Evolutionary conservation across 2,329 filamentous ascomycete genomes (phyloP).

Genomic region (Exophiala viscosa): DNA sequence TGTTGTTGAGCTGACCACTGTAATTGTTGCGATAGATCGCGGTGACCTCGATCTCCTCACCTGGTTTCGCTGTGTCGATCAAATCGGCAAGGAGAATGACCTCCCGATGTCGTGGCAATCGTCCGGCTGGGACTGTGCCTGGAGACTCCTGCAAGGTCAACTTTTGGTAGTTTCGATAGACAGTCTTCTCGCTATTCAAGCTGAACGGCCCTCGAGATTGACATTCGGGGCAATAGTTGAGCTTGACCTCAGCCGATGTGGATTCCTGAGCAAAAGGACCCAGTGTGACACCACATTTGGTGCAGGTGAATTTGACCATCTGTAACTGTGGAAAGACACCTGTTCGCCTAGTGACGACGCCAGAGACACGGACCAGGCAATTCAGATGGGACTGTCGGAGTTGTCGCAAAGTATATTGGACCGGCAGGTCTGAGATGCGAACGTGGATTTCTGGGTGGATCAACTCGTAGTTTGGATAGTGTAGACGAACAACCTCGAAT

Average conservation of each 20-base stretch:
- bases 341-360: constrained; percentile 88
- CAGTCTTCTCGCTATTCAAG: constrained; percentile 93
- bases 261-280: constrained; percentile 98
- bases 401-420: constrained; percentile 92
- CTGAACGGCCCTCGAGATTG: constrained; percentile 93
- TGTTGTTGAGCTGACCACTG: constrained; percentile 94
- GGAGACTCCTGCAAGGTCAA: constrained; percentile 95
- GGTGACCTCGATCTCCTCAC: constrained; percentile 95
- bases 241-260: constrained; percentile 82
- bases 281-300: constrained; percentile 84
- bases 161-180: constrained; percentile 98
- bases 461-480: constrained; percentile 95
- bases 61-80: constrained; percentile 93
- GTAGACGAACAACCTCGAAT: constrained; percentile 90
- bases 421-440: constrained; percentile 88
- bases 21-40: constrained; percentile 98
- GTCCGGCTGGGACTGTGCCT: constrained; percentile 91
- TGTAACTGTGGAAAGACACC: constrained; percentile 98
- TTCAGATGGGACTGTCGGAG: constrained; percentile 94
- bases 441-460: constrained; percentile 98
- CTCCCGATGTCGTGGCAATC: constrained; percentile 86
- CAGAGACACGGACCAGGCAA: constrained; percentile 87
- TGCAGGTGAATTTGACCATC: constrained; percentile 97
- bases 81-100: constrained; percentile 95
- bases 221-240: constrained; percentile 94